Conservation (phyloP, 768 basidiomycete genomes). For the Zangia roseola region DNA sequence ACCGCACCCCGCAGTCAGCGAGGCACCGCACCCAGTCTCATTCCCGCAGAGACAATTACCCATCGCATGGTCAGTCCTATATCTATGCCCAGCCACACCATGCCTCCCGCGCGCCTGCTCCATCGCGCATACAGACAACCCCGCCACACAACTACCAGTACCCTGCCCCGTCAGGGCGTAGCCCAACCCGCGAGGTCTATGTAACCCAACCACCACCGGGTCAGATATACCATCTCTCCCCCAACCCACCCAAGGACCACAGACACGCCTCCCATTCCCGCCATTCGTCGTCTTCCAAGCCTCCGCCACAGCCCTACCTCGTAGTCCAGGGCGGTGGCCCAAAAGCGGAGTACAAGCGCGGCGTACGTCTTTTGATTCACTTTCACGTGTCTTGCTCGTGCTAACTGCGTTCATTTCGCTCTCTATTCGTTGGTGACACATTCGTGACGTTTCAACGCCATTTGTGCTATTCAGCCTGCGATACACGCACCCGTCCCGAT, state of each 20-base stretch:
- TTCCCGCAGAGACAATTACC: constrained; percentile 25
- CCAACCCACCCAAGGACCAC: constrained; percentile 17
- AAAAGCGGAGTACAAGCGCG: constrained; percentile 32
- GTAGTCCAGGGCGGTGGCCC: constrained; percentile 27
- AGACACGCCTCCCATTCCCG: constrained; percentile 21
- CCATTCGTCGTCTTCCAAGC: constrained; percentile 21
- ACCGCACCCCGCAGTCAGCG: constrained; percentile 11
- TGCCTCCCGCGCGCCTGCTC: constrained; percentile 10
- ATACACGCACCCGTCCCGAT: constrained; percentile 31
- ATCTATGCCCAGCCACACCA: constrained; percentile 18
- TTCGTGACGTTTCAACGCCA: constrained; percentile 3
- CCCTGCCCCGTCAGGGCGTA: constrained; percentile 9
- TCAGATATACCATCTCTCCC: constrained; percentile 22
- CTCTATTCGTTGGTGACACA: constrained; percentile 4
- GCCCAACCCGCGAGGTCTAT: constrained; percentile 18
- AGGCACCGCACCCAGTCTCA: constrained; percentile 27
- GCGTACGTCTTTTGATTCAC: constrained; percentile 21
- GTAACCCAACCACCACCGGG: constrained; percentile 28
- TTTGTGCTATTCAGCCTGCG: constrained; percentile 15
- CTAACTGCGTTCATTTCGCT: constrained; percentile 14
- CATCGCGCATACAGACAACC: constrained; percentile 16
- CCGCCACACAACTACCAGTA: constrained; percentile 21
- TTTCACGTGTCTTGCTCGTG: constrained; percentile 12
- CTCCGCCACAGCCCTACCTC: constrained; percentile 26
- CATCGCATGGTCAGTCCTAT: constrained; percentile 10